These are phyloP conservation scores for Metschnikowia lunata DNA, from an alignment of 805 yeast species.

Conservation along the genomic window DNA sequence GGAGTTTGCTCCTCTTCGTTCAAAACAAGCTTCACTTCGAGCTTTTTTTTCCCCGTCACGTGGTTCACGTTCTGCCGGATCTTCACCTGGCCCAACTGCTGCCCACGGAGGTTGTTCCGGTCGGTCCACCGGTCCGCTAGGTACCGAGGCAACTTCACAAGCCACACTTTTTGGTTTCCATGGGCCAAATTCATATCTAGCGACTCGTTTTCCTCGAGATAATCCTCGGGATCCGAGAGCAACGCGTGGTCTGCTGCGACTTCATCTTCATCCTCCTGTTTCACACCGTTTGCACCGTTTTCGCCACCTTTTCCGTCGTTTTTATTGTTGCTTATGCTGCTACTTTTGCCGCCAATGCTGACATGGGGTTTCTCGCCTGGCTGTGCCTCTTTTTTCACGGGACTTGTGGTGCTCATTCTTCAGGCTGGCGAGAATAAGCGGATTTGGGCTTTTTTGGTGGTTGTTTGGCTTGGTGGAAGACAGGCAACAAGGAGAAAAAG, in stretches of 20 bases:
- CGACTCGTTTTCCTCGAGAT: conserved; percentile 56
- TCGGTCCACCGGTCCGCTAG: conserved; percentile 78
- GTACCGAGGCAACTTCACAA: conserved; percentile 85
- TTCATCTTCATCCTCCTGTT: conserved; percentile 9
- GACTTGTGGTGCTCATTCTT: conserved; percentile 14
- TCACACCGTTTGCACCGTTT: not conserved
- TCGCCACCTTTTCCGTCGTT: too few relatives aligned
- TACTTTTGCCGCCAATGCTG: not conserved
- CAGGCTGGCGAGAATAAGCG: not conserved
- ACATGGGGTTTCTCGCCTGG: conserved; percentile 1
- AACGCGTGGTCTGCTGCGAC: conserved; percentile 28
- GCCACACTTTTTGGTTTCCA: conserved; percentile 78
- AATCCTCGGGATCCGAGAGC: conserved; percentile 42
- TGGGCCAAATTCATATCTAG: conserved; percentile 68
- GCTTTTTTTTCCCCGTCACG: conserved; percentile 22
- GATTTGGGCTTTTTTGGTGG: not conserved
- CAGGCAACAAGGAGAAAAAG: not conserved
- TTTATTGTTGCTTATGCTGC: too few relatives aligned
- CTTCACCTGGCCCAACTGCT: conserved; percentile 74
- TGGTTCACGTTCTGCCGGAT: conserved; percentile 48
- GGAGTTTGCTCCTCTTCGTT: conserved; percentile 30
- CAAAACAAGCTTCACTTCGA: conserved; percentile 54
- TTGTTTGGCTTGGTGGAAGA: not conserved
- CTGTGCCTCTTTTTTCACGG: conserved; percentile 5
- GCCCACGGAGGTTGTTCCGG: conserved; percentile 57